Evolutionary conservation across 306 rosid genomes (phyloP), one percentile per base, ranked within the genome.

Genomic region (Inga oerstediana): DNA sequence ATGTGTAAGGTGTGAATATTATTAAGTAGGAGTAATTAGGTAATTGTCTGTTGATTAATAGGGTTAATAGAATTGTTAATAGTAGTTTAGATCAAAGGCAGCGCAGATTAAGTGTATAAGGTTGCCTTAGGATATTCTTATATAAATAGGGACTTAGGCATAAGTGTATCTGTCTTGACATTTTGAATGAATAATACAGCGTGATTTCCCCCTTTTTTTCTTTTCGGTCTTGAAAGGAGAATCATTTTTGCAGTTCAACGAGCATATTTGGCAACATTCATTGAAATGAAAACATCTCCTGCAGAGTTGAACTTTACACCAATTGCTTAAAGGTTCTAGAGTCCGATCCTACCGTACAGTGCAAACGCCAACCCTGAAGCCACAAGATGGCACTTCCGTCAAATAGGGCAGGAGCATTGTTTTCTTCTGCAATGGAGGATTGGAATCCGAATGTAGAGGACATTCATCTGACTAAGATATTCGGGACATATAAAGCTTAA

Each of bases 231-330:
- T 24, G 35, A 62, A 62, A 10, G 37, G 35, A 62, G 37, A 37
- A 62, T 27, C 66, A 24, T 4, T 13, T 48, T 77, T 88, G 44
- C 73, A 66, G 58, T 87, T 89, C 0, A 77, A 92, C 30, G 93
- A 86, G 86, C 97, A 90, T 81, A 88, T 85, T 84, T 79, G 81
- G 51, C 89, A 89, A 51, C 91, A 89, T 77, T 88, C 79, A 0
- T 8, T 84, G 24, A 82, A 81, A 41, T 81, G 51, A 46, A 86
- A 84, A 79, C 96, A 90, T 65, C 89, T 90, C 41, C 72, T 89
- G 49, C 98, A 90, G 44, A 91, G 88, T 54, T 90, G 93, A 84
- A 90, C 90, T 43, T 90, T 72, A 30, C 93, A 91, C 94, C 94
- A 94, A 88, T 81, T 93, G 79, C 96, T 91, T 88, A 89, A 35